These are phyloP conservation scores for Cercospora sesami DNA, from an alignment of 2,329 filamentous ascomycete species.

Conservation along the genomic window DNA sequence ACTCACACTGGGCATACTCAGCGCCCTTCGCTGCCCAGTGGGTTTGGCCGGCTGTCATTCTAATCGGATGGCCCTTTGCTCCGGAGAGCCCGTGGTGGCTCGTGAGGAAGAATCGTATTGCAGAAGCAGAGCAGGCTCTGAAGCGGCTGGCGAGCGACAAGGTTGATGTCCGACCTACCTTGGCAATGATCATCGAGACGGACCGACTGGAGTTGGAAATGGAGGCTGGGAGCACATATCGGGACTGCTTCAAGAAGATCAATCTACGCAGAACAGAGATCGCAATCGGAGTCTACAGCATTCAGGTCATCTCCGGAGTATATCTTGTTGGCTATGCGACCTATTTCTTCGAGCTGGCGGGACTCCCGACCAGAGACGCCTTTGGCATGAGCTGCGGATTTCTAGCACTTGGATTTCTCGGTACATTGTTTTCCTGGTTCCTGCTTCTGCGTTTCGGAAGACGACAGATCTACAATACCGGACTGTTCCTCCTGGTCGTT, in stretches of 20 bases:
- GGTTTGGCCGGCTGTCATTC: constrained; percentile 45
- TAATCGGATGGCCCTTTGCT: constrained; percentile 41
- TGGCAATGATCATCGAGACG: constrained; percentile 45
- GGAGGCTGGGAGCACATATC: constrained; percentile 41
- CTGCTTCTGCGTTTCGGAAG: constrained; percentile 44
- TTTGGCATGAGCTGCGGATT: constrained; percentile 46
- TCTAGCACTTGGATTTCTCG: constrained; percentile 46
- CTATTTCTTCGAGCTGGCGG: constrained; percentile 52
- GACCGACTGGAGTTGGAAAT: constrained; percentile 42
- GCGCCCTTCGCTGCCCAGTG: constrained; percentile 50
- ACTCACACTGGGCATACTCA: constrained; percentile 46
- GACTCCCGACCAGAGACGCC: constrained; percentile 42
- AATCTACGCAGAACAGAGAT: constrained; percentile 49
- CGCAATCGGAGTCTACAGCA: constrained; percentile 46
- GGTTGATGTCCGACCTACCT: constrained; percentile 43
- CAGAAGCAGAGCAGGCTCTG: constrained; percentile 41
- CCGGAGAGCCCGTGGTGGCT: constrained; percentile 45
- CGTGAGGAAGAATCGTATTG: constrained; percentile 39
- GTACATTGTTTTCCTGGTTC: constrained; percentile 46
- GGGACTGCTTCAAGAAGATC: constrained; percentile 46
- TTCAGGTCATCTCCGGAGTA: constrained; percentile 47
- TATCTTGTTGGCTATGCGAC: constrained; percentile 48
- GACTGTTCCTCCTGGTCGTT: constrained; percentile 39
- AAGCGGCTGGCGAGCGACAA: constrained; percentile 40
- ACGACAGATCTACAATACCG: constrained; percentile 44